Conservation (phyloP, 352 stramenopile genomes). For the Phytopythium aichiense region DNA sequence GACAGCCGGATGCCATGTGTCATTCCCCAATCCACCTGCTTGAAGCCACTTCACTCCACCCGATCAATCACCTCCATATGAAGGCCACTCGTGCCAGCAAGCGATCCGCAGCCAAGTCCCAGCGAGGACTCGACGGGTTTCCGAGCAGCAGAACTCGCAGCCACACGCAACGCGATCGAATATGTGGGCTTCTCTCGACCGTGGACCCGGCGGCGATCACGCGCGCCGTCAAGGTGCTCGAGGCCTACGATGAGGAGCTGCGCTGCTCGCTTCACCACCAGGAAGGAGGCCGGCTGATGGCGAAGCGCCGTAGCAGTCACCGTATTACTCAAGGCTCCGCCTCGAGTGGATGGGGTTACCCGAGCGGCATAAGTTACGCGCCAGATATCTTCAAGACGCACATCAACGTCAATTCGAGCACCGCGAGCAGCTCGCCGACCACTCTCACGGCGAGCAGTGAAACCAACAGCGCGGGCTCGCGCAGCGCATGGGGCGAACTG, state of each 20-base stretch:
- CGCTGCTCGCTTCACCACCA: no score
- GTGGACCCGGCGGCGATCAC: slow-evolving; percentile 19
- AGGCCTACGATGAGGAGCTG: background rate
- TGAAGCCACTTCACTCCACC: background rate
- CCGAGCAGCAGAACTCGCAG: slow-evolving; percentile 13
- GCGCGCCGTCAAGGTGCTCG: slow-evolving; percentile 26
- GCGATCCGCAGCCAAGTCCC: background rate
- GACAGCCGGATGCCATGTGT: no score
- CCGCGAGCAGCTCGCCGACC: no score
- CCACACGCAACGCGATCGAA: slow-evolving; percentile 15
- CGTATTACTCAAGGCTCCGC: background rate
- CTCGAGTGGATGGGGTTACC: no score
- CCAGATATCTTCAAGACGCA: no score
- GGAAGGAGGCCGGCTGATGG: background rate
- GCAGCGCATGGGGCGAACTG: no score
- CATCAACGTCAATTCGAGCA: no score
- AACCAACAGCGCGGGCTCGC: no score
- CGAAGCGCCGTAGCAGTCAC: background rate
- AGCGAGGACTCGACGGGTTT: background rate
- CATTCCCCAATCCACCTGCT: background rate
- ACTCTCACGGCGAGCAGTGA: no score
- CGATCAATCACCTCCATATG: background rate
- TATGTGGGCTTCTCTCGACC: slow-evolving; percentile 18
- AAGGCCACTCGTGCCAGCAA: background rate
- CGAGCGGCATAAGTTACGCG: no score